Evolutionary conservation across 106 monocot species (phyloP), one percentile per base, ranked within the genome.

Genomic region (Agapanthus africanus): DNA sequence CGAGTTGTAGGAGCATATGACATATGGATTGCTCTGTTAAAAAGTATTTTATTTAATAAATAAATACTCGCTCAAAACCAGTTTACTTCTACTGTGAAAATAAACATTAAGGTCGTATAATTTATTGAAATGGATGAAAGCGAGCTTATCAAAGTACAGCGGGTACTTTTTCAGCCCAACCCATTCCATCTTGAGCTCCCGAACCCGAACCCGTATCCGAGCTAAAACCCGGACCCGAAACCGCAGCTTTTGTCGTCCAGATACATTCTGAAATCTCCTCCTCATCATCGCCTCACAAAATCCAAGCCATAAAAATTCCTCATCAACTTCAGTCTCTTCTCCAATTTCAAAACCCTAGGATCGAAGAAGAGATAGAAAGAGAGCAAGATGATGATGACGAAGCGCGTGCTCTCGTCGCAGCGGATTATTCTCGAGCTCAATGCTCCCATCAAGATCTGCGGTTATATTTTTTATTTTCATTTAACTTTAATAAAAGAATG

Each of bases 371-470:
- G 11, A 62, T 10, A 7, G 42, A 57, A 9, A 11, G 51, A 21
- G 28, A 66, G 23, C 25, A 66, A 70, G 77, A 85, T 81, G 85
- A 85, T 85, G 85, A 81, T 85, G 85, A 85, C 85, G 40, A 81
- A 81, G 52, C 52, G 70, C 41, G 78, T 88, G 41, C 76, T 88
- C 36, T 75, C 81, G n/a, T 73, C 81, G 21, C 81, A 88, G 81
- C 88, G 84, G 7, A 81, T 73, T 46, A 84, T 88, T 21, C 79
- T 88, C 49, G 37, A 75, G 27, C 30, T 88, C 11, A 54, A 61
- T 40, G 84, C 88, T 34, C 88, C 88, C 23, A 66, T 88, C 79
- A 84, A 88, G 73, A 81, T 88, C 79, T 84, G 84, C 73, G 88
- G 88, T 88, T 67, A 57, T 44, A 44, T 6, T 11, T 44, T 4